phyloP scores from a whole-genome alignment of 1,284 basidiomycete genomes.

The Veloboletus limbatus region DNA sequence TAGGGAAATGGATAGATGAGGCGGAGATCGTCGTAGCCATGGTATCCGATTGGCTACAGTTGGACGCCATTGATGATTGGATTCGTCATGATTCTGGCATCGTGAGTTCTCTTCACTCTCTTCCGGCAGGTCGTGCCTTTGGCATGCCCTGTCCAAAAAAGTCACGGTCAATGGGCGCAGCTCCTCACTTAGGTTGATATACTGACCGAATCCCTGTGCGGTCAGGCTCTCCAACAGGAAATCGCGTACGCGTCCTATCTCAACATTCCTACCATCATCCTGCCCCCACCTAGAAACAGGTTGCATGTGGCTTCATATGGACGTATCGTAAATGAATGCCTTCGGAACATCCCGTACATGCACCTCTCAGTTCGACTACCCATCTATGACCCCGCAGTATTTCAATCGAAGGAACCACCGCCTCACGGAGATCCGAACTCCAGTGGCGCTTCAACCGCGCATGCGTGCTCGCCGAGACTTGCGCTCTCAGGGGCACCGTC shows the following conservation, averaged over 20 bases:
- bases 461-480: slow-evolving; percentile 37
- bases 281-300: slow-evolving; percentile 89
- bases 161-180: slow-evolving; percentile 29
- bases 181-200: slow-evolving; percentile 1
- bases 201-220: slow-evolving; percentile 16
- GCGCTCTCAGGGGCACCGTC: slow-evolving; percentile 28
- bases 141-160: slow-evolving; percentile 19
- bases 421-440: slow-evolving; percentile 26
- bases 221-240: slow-evolving; percentile 90
- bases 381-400: slow-evolving; percentile 72
- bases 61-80: slow-evolving; percentile 92
- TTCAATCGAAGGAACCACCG: slow-evolving; percentile 39
- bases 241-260: slow-evolving; percentile 92
- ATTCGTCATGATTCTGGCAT: slow-evolving; percentile 96
- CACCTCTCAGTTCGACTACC: slow-evolving; percentile 81
- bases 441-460: slow-evolving; percentile 19
- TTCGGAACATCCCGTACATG: slow-evolving; percentile 68
- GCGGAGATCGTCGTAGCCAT: slow-evolving; percentile 75
- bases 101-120: slow-evolving; percentile 47
- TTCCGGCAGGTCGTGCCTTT: slow-evolving; percentile 10
- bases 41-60: slow-evolving; percentile 91
- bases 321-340: slow-evolving; percentile 78
- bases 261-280: slow-evolving; percentile 78
- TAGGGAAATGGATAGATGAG: slow-evolving; percentile 60
- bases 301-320: slow-evolving; percentile 89